Percentiles rank a stretch among this genome's conserved stretches.
Evolutionary conservation across 805 yeast species (phyloP).

Genomic region (Lipomyces anomalus): DNA sequence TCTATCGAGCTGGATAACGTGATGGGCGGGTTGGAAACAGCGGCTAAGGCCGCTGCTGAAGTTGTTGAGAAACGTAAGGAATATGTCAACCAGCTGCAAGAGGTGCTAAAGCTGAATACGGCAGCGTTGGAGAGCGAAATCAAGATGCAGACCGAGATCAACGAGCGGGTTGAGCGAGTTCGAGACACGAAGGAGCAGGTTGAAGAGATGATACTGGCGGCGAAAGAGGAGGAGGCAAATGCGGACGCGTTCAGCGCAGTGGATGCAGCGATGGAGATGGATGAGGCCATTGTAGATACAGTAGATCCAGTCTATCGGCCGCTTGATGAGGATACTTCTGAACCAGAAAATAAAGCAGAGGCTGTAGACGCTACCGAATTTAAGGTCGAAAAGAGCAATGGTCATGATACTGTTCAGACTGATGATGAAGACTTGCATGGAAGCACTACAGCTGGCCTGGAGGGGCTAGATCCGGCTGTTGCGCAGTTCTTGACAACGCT

Average conservation of each 20-base stretch:
- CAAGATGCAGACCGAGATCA: constrained; percentile 29
- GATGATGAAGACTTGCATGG: too few species aligned
- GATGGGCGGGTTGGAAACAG: constrained; percentile 26
- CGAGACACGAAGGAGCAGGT: constrained; percentile 5
- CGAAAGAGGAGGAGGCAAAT: background rate
- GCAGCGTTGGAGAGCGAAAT: constrained; percentile 28
- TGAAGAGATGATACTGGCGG: constrained; percentile 10
- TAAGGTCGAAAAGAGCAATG: too few species aligned
- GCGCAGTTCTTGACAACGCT: constrained; percentile 16
- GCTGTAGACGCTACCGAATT: too few species aligned
- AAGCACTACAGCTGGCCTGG: background rate
- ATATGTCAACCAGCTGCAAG: constrained; percentile 30
- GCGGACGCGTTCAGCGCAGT: too few species aligned
- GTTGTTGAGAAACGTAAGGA: constrained; percentile 26
- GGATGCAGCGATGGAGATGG: too few species aligned
- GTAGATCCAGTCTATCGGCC: too few species aligned
- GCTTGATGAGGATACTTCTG: too few species aligned
- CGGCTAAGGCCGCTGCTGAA: constrained; percentile 27
- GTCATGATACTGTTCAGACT: too few species aligned
- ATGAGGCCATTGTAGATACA: too few species aligned
- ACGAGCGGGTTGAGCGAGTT: constrained; percentile 29
- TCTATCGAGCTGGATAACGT: constrained; percentile 28
- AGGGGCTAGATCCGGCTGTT: constrained; percentile 17
- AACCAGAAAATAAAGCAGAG: too few species aligned
- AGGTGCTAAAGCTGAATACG: constrained; percentile 29